These are phyloP conservation scores for Cocos nucifera DNA, from an alignment of 176 grass and related monocot genomes.

Conservation along the genomic window DNA sequence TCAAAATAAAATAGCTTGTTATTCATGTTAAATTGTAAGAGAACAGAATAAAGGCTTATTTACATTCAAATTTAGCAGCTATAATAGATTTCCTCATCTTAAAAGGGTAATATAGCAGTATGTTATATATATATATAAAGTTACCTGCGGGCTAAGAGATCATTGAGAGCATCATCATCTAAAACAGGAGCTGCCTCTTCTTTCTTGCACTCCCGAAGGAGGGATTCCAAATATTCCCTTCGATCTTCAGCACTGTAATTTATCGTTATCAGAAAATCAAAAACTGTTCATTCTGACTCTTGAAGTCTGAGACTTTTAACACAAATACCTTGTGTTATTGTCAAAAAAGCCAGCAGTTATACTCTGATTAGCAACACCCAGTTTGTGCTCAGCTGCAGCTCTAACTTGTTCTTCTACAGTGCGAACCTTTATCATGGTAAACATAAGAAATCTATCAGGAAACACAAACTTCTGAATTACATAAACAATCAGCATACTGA, in stretches of 20 bases:
- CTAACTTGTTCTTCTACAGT: slow-evolving; percentile 98
- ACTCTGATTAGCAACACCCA: slow-evolving; percentile 98
- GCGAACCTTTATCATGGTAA: slow-evolving; percentile 49
- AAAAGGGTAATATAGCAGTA: too few relatives aligned
- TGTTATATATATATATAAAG: background rate
- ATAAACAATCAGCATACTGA: too few relatives aligned
- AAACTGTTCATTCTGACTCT: too few relatives aligned
- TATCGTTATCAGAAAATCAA: background rate
- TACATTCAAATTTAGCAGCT: too few relatives aligned
- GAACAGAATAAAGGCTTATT: too few relatives aligned
- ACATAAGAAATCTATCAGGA: slow-evolving; percentile 2
- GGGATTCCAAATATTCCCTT: slow-evolving; percentile 90
- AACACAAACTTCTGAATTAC: background rate
- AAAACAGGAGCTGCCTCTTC: slow-evolving; percentile 90
- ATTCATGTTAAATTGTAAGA: too few relatives aligned
- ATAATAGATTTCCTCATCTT: too few relatives aligned
- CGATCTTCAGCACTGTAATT: slow-evolving; percentile 90
- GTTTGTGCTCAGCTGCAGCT: slow-evolving; percentile 98
- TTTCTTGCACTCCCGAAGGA: slow-evolving; percentile 90
- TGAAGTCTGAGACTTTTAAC: background rate
- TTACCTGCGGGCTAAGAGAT: slow-evolving; percentile 87
- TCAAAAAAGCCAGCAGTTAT: slow-evolving; percentile 99
- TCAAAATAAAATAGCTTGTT: background rate
- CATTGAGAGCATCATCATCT: slow-evolving; percentile 89
- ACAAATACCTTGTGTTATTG: slow-evolving; percentile 85